phyloP scores from a whole-genome alignment of 1,284 basidiomycete species.

The Ganoderma sinense region DNA sequence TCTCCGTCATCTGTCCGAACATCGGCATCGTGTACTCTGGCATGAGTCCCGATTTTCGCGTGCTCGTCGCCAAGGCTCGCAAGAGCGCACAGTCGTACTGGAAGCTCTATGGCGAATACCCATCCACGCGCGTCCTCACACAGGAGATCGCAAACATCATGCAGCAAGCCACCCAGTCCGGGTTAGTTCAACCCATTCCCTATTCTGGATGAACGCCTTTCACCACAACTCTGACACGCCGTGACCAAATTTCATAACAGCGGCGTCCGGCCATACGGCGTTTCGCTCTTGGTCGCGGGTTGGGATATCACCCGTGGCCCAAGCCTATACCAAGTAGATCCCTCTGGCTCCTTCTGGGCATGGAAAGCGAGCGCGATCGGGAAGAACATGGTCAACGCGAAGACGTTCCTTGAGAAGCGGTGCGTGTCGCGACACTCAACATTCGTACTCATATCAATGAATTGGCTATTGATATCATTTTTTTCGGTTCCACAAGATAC shows the following conservation, averaged over 20 bases:
- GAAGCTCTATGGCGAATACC: slow-evolving; percentile 99
- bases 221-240: neutral
- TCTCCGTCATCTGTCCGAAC: slow-evolving; percentile 96
- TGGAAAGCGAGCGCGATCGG: slow-evolving; percentile 99
- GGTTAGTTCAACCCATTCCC: slow-evolving; percentile 61
- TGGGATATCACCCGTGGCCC: slow-evolving; percentile 94
- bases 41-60: slow-evolving; percentile 98
- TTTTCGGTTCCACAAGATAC: slow-evolving; percentile 67
- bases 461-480: neutral
- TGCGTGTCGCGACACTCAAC: slow-evolving; percentile 47
- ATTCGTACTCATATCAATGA: slow-evolving; percentile 15
- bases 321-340: slow-evolving; percentile 97
- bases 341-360: slow-evolving; percentile 98
- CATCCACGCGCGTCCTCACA: slow-evolving; percentile 95
- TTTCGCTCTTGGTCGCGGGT: slow-evolving; percentile 95
- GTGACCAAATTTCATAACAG: slow-evolving; percentile 50
- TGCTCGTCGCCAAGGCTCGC: slow-evolving; percentile 92
- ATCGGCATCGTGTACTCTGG: slow-evolving; percentile 99
- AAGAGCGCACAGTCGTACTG: slow-evolving; percentile 99
- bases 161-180: slow-evolving; percentile 99
- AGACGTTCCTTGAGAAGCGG: slow-evolving; percentile 99
- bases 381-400: slow-evolving; percentile 99
- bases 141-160: slow-evolving; percentile 98
- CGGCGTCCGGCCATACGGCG: slow-evolving; percentile 97
- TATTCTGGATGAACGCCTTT: slow-evolving; percentile 14